Base-by-base conservation (phyloP, 2,329 filamentous ascomycete species). In the Xylariales sp. region DNA sequence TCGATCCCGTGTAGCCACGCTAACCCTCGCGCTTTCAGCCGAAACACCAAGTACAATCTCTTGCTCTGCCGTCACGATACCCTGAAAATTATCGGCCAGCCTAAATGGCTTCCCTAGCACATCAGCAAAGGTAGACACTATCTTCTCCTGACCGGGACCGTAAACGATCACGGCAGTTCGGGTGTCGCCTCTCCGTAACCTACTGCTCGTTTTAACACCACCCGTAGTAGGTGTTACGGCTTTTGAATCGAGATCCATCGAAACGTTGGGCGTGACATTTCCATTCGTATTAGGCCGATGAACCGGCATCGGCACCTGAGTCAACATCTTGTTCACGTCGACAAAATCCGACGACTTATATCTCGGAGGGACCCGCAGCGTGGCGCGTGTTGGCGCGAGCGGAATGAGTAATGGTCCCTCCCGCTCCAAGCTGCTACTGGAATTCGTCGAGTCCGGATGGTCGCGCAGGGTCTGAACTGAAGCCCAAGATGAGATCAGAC, bases 71-170 rank as follows among this genome's bases (percentile, higher is more conserved):
- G 80, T 74, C 71, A 82, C 83, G 73, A 89, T 82, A 53, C 86
- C 81, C 68, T 83, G 81, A 78, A 91, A 84, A 63, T 85, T 81
- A 39, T 82, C 79, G 61, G 87, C 87, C 50, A 90, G 82, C 67
- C 85, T 86, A 80, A 87, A 90, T 23, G 90, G 87, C 77, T 94
- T 93, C 14, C 93, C 93, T 49, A 96, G 81, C 7, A 95, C 90
- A 74, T 95, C 91, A 32, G 93, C 92, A 73, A 94, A 91, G 41
- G 92, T 82, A 28, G 88, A 87, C 34, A 94, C 89, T 70, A 96
- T 92, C 48, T 86, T 85, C 67, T 94, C 90, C 77, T 95, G 91
- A 18, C 88, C 90, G 28, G 83, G 83, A 10, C 90, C 89, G 78
- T 91, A 93, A 18, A 95, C 80, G 67, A 96, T 88, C 41, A 89